Evolutionary conservation across 257 asterid species (phyloP), one percentile per base, ranked within the genome.

Genomic region (Nicotiana benthamiana): DNA sequence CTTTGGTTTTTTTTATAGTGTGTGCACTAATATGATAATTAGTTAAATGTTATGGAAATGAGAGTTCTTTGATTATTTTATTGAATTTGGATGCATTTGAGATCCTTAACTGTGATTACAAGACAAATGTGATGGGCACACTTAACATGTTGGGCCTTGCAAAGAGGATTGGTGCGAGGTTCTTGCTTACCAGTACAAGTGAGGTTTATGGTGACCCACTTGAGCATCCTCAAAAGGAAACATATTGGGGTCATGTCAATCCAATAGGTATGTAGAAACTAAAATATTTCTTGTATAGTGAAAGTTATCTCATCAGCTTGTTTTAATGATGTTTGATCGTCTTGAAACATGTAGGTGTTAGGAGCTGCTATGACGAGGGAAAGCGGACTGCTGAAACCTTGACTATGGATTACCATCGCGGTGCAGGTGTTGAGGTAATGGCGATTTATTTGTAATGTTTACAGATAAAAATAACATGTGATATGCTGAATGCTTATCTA

Each of bases 171-270:
- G 96, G 95, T 30, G 98, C 98, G 1, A 89, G 90, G 87, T 92
- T 95, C 85, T 89, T 95, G 83, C 92, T 95, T 52, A 95, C 98
- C 6, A 95, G 98, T 86, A 95, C 98, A 1, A 95, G 98, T 87
- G 98, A 95, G 89, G 98, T 95, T 79, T 95, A 95, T 83, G 98
- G 98, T 17, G 98, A 95, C 85, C 98, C 98, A 10, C 97, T 95
- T 62, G 98, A 95, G 97, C 98, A 95, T 89, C 98, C 98, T 16
- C 98, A 95, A 83, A 95, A 95, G 89, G 98, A 95, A 91, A 92
- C 98, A 0, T 95, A 95, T 68, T 95, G 98, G 98, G 98, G 98
- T 52, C 93, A 93, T 82, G 98, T 95, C 86, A 95, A 95, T 83
- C 98, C 98, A 46, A 95, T 95, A 64, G 98, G 98, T 88, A 74